Base-by-base conservation (phyloP, 352 stramenopile species). In the Phytopythium oedochilum region DNA sequence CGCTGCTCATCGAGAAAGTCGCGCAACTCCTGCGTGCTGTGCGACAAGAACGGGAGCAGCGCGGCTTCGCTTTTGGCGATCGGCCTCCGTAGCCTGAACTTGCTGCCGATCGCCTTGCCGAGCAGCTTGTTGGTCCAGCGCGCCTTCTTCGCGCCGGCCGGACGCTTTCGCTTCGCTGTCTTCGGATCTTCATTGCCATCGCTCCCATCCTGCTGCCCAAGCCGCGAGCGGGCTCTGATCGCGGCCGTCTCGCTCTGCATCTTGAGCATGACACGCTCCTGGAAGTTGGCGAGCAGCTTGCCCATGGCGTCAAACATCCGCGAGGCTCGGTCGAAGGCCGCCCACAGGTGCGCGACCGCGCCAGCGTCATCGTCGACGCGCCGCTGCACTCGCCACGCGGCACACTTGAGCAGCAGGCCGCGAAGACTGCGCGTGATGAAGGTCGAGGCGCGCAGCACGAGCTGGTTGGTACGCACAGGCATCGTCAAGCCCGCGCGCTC, bases 201-300 rank as follows among this genome's bases (percentile, higher is more conserved):
- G 23, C 2, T 17, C 2, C 15, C 42, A 10, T 48, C 22, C 14
- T 48, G 20, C 5, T 22, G 23, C 18, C 14, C 17, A 12, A 18
- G 15, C 42, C 40, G 40, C 40, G 60, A 52, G 43, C 51, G 59
- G 0, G 68, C 68, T 32, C 50, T 39, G 31, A 53, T 59, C 5
- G 28, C 51, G 23, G 52, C 65, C 28, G 63, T 60, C 57, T 70
- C 68, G 28, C 45, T 55, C 55, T 92, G 82, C 71, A 92, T 86
- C 55, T 87, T 88, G 25, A 92, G 35, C 42, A 84, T 53, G 0
- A 89, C 68, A 12, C 75, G 68, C 39, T 92, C 79, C 46, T 89
- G 77, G 36, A 86, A 92, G 7, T 64, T 71, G 9, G 47, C 52
- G n/a, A 68, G 60, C 15, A 83, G 63, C 0, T 32, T 43, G 22